Evolutionary conservation across 2,329 filamentous ascomycete species (phyloP).

Genomic region (Pestalotiopsis sp.): DNA sequence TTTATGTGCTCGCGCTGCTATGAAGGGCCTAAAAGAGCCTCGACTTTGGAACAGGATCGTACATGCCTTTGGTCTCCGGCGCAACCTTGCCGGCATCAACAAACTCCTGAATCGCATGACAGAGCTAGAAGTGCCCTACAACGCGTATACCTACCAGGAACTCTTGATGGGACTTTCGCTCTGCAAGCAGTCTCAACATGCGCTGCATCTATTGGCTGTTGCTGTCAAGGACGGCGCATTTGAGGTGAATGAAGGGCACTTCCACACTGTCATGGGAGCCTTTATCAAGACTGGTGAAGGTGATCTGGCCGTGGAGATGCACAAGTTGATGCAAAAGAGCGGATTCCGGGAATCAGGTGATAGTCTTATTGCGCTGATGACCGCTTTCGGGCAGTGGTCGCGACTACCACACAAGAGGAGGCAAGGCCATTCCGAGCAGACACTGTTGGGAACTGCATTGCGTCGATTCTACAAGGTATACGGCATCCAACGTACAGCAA

Average conservation of each 20-base stretch:
- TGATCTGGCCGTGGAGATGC: slow-evolving; percentile 42
- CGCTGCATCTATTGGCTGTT: slow-evolving; percentile 49
- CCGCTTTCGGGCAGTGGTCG: slow-evolving; percentile 40
- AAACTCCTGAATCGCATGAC: slow-evolving; percentile 53
- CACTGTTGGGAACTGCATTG: slow-evolving; percentile 3
- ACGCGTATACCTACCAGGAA: slow-evolving; percentile 52
- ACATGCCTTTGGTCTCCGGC: slow-evolving; percentile 66
- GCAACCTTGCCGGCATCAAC: slow-evolving; percentile 54
- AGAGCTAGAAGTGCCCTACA: slow-evolving; percentile 46
- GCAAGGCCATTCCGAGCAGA: background rate
- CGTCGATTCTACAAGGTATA: slow-evolving; percentile 12
- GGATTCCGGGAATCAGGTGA: slow-evolving; percentile 46
- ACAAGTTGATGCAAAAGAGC: slow-evolving; percentile 44
- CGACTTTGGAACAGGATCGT: slow-evolving; percentile 81
- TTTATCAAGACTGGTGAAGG: slow-evolving; percentile 50
- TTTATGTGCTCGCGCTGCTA: slow-evolving; percentile 60
- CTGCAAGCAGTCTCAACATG: slow-evolving; percentile 52
- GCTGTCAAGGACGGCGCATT: slow-evolving; percentile 48
- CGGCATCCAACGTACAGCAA: background rate
- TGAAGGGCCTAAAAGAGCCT: slow-evolving; percentile 54
- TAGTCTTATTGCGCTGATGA: slow-evolving; percentile 44
- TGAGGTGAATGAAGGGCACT: slow-evolving; percentile 50
- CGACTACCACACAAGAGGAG: slow-evolving; percentile 25
- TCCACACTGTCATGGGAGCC: slow-evolving; percentile 54
- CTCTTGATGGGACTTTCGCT: slow-evolving; percentile 52